Conservation (phyloP, 345 rosid species). For the Raphanus raphanistrum region DNA sequence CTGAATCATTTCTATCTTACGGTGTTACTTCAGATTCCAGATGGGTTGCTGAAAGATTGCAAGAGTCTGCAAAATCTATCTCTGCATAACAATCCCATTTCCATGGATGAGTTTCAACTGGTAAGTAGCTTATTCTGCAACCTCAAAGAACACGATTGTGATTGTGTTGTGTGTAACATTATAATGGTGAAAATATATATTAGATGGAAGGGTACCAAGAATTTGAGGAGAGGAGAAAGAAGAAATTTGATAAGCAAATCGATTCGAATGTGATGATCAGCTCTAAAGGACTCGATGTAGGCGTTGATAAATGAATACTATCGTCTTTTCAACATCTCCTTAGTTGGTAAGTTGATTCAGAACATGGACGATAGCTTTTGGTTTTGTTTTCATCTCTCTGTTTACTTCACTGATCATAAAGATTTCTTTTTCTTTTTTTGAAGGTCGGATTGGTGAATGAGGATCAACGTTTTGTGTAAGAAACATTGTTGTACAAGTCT, state of each 20-base stretch:
- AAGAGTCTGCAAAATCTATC: slow-evolving; percentile 85
- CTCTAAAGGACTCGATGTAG: slow-evolving; percentile 94
- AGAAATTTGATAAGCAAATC: slow-evolving; percentile 92
- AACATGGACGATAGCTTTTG: neutral
- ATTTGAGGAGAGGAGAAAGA: slow-evolving; percentile 89
- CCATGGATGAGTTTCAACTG: slow-evolving; percentile 94
- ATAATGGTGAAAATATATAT: neutral
- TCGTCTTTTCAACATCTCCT: neutral
- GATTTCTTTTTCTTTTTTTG: neutral
- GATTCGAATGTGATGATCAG: slow-evolving; percentile 95
- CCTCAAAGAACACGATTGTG: neutral
- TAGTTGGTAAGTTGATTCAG: slow-evolving; percentile 20
- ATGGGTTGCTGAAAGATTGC: slow-evolving; percentile 73
- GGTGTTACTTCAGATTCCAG: slow-evolving; percentile 61
- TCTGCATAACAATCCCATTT: slow-evolving; percentile 82
- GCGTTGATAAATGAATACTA: slow-evolving; percentile 56
- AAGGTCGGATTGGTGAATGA: slow-evolving; percentile 27
- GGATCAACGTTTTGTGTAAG: slow-evolving; percentile 18
- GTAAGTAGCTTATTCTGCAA: slow-evolving; percentile 39
- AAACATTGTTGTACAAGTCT: slow-evolving; percentile 32
- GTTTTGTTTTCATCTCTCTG: neutral
- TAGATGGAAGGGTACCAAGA: slow-evolving; percentile 93
- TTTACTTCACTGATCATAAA: slow-evolving; percentile 4
- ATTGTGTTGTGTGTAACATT: neutral
- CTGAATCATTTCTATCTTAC: neutral